A percentile compares a stretch with the other conserved stretches of the same genome.
Conservation (phyloP, 495 filamentous ascomycete species). For the Immersiella caudata region DNA sequence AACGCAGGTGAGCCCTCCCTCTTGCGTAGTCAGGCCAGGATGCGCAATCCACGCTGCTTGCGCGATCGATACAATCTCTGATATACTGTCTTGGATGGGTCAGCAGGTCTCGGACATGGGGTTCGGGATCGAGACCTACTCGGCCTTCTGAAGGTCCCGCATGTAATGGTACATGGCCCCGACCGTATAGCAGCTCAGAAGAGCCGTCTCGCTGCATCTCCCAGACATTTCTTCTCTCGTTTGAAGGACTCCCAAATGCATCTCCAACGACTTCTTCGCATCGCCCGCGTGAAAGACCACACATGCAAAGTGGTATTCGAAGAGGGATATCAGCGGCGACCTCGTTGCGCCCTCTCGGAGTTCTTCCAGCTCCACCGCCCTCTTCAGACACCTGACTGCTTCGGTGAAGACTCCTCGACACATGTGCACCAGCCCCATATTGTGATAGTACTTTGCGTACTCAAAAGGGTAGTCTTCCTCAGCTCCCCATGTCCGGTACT, state of each 20-base stretch:
- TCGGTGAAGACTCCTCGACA: not conserved
- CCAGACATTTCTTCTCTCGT: not conserved
- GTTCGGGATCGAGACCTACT: not conserved
- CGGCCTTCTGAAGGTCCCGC: not conserved
- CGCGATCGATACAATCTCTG: not conserved
- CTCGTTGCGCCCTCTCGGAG: not conserved
- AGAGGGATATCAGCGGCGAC: not conserved
- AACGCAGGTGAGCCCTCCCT: not conserved
- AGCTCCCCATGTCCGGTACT: not conserved
- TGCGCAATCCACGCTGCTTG: not conserved
- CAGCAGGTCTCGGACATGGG: not conserved
- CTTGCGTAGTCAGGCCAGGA: not conserved
- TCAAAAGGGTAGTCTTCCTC: not conserved
- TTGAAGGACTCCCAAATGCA: not conserved
- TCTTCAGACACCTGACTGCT: not conserved
- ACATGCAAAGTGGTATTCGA: not conserved
- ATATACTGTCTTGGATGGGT: not conserved
- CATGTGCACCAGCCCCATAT: not conserved
- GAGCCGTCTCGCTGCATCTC: not conserved
- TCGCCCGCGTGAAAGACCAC: not conserved
- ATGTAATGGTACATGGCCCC: not conserved
- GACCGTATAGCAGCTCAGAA: not conserved
- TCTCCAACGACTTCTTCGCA: not conserved
- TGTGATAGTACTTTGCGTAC: not conserved
- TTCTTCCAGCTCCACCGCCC: not conserved